Conservation (phyloP, 176 grass and related monocot species). For the Triticum timopheevii region DNA sequence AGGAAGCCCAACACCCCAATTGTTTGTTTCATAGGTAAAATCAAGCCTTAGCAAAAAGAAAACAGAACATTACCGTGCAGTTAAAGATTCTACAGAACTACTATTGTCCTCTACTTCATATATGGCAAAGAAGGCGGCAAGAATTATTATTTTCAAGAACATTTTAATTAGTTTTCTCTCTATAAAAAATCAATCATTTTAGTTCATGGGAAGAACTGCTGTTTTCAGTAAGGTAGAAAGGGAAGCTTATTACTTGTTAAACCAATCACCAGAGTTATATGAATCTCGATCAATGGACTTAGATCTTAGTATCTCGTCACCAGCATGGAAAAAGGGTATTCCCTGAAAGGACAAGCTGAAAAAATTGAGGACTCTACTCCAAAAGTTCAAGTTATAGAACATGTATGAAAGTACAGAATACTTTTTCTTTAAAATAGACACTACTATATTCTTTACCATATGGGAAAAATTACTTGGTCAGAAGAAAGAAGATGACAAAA, state of each 20-base stretch:
- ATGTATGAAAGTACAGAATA: not conserved
- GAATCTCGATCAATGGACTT: slow-evolving; percentile 97
- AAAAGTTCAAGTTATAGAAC: not conserved
- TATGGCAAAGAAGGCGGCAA: not conserved
- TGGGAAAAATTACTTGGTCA: not conserved
- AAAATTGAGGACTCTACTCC: not conserved
- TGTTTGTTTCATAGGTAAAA: slow-evolving; percentile 91
- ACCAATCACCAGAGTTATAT: slow-evolving; percentile 96
- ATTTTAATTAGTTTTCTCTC: not conserved
- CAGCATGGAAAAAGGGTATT: slow-evolving; percentile 96
- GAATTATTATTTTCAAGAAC: not conserved
- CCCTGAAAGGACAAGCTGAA: slow-evolving; percentile 51
- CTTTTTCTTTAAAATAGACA: not conserved
- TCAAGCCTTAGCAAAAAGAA: slow-evolving; percentile 67
- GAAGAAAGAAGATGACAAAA: slow-evolving; percentile 4
- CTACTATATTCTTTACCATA: not conserved
- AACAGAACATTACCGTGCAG: slow-evolving; percentile 11
- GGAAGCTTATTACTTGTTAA: slow-evolving; percentile 69
- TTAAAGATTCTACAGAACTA: slow-evolving; percentile 12
- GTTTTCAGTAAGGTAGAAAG: slow-evolving; percentile 15
- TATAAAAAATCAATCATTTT: not conserved
- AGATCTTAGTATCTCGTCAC: slow-evolving; percentile 89
- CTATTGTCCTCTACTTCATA: slow-evolving; percentile 3
- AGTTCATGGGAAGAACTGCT: slow-evolving; percentile 5
- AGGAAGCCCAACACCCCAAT: slow-evolving; percentile 92